These are phyloP conservation scores for Vaccinium corymbosum DNA, from an alignment of 148 eudicot species.

Conservation along the genomic window DNA sequence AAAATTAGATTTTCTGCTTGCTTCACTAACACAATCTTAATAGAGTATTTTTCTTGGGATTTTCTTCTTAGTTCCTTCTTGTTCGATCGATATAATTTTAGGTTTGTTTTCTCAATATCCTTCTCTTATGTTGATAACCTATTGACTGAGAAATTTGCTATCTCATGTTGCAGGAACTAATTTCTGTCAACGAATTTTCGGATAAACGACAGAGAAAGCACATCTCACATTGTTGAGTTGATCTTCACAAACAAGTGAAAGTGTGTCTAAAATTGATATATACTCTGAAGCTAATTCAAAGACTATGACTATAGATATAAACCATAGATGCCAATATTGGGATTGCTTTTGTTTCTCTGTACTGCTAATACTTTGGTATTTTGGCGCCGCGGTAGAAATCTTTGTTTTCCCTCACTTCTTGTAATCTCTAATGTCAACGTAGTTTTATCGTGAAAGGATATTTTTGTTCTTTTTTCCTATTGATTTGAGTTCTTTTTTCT, in stretches of 20 bases:
- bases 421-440: background rate
- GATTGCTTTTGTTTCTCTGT: background rate
- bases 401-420: background rate
- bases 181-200: background rate
- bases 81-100: background rate
- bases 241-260: background rate
- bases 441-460: background rate
- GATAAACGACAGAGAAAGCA: background rate
- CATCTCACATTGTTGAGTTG: background rate
- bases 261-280: background rate
- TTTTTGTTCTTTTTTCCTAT: background rate
- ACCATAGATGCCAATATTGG: background rate
- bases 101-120: background rate
- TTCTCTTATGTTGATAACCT: background rate
- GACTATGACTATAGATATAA: background rate
- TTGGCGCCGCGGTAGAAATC: background rate
- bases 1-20: background rate
- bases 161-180: background rate
- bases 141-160: background rate
- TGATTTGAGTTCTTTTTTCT: background rate
- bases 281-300: background rate
- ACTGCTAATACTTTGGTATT: background rate
- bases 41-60: background rate
- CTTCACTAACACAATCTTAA: background rate
- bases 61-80: background rate